A percentile compares a stretch with the other conserved stretches of the same genome.
phyloP scores from a whole-genome alignment of 768 basidiomycete genomes.

The Rhodotorula paludigena region DNA sequence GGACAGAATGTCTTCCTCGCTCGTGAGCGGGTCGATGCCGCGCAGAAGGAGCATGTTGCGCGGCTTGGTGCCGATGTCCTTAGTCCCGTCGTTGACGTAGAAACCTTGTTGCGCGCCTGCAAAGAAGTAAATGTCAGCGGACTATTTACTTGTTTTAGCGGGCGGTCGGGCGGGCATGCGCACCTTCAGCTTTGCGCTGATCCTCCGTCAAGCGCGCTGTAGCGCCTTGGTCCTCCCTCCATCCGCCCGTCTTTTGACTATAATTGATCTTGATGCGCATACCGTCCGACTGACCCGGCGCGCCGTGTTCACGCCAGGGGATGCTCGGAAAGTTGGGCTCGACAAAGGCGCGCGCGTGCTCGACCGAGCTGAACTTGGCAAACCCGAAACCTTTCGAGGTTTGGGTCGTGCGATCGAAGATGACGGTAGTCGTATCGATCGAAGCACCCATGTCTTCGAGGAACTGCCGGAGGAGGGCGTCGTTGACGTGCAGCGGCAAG shows the following conservation, averaged over 20 bases:
- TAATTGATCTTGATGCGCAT: slow-evolving; percentile 93
- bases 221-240: slow-evolving; percentile 58
- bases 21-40: slow-evolving; percentile 79
- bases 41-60: slow-evolving; percentile 78
- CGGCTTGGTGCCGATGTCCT: slow-evolving; percentile 86
- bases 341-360: slow-evolving; percentile 85
- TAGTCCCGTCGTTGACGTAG: slow-evolving; percentile 79
- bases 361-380: slow-evolving; percentile 79
- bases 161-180: neutral
- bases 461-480: slow-evolving; percentile 44
- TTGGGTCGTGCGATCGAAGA: slow-evolving; percentile 93
- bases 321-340: slow-evolving; percentile 85
- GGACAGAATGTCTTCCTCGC: slow-evolving; percentile 78
- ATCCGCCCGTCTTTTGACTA: slow-evolving; percentile 46
- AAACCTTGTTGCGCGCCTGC: slow-evolving; percentile 53
- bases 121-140: neutral
- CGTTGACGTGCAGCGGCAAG: slow-evolving; percentile 36
- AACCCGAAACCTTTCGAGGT: slow-evolving; percentile 94
- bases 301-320: slow-evolving; percentile 83
- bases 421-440: slow-evolving; percentile 63
- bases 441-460: slow-evolving; percentile 44
- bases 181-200: slow-evolving; percentile 16
- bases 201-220: slow-evolving; percentile 51
- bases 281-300: slow-evolving; percentile 65
- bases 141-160: too few relatives aligned